Evolutionary conservation across 148 eudicot species (phyloP).

Genomic region (Pharnaceum exiguum): DNA sequence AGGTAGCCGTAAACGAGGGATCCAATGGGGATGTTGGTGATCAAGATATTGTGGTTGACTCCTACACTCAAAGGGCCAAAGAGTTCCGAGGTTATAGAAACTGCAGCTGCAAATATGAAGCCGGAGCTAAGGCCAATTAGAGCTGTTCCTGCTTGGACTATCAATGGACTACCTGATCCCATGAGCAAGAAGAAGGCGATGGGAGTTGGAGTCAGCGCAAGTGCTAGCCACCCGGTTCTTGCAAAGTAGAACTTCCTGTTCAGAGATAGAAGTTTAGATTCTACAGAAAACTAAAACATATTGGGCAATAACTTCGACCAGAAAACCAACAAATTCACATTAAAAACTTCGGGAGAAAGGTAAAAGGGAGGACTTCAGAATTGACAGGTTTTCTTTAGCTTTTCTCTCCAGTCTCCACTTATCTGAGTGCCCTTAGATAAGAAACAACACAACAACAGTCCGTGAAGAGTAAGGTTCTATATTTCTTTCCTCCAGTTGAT

Average conservation of each 20-base stretch:
- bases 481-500: too few species aligned
- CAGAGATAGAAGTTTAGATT: neutral
- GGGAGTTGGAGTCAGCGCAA: conserved; percentile 70
- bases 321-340: neutral
- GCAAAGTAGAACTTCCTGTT: conserved; percentile 78
- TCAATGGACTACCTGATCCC: conserved; percentile 35
- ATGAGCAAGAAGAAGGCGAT: conserved; percentile 70
- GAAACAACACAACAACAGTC: too few species aligned
- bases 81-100: conserved; percentile 81
- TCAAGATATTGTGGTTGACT: conserved; percentile 84
- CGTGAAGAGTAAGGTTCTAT: too few species aligned
- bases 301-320: neutral
- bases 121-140: conserved; percentile 81
- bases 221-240: conserved; percentile 84
- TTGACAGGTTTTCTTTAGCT: too few species aligned
- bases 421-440: too few species aligned
- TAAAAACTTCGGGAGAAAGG: neutral
- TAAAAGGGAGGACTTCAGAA: too few species aligned
- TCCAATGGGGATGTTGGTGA: conserved; percentile 86
- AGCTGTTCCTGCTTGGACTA: conserved; percentile 53
- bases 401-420: too few species aligned
- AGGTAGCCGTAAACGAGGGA: conserved; percentile 68
- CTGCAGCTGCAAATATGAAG: conserved; percentile 87
- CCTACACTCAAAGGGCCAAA: conserved; percentile 77
- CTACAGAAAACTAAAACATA: neutral